Conservation (phyloP, 805 yeast species). For the Scheffersomyces stipitis region DNA sequence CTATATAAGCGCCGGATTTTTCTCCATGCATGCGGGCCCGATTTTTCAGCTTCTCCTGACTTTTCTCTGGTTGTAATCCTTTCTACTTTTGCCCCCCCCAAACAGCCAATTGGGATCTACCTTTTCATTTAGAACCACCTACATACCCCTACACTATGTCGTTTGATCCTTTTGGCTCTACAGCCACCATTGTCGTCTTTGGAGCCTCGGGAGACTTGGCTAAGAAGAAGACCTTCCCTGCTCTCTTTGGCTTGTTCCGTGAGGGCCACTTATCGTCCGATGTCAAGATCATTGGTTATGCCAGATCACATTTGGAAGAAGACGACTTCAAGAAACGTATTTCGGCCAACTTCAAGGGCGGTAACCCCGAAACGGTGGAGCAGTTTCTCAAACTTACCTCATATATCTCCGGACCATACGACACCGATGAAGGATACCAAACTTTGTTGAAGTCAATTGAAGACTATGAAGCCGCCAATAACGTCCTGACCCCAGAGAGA, state of each 20-base stretch:
- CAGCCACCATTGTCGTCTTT: conserved; percentile 75
- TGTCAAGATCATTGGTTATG: conserved; percentile 85
- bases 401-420: conserved; percentile 81
- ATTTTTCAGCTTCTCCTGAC: too few species aligned
- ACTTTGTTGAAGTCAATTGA: conserved; percentile 55
- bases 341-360: conserved; percentile 53
- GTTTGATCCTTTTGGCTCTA: conserved; percentile 51
- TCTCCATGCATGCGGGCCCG: too few species aligned
- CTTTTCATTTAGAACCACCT: too few species aligned
- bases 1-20: too few species aligned
- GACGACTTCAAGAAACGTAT: conserved; percentile 71
- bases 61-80: too few species aligned
- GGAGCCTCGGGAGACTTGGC: conserved; percentile 97
- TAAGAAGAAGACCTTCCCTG: conserved; percentile 92
- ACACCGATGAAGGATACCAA: conserved; percentile 70
- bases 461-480: conserved; percentile 52
- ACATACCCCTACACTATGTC: too few species aligned
- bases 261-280: conserved; percentile 72
- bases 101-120: too few species aligned
- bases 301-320: conserved; percentile 71
- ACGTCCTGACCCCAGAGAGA: conserved; percentile 61
- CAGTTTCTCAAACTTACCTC: conserved; percentile 65
- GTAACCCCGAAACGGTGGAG: conserved; percentile 48
- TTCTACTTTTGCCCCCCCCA: too few species aligned
- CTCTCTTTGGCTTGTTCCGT: conserved; percentile 65